Conservation (phyloP, 2,329 filamentous ascomycete species). For the Xylariaceae sp. region DNA sequence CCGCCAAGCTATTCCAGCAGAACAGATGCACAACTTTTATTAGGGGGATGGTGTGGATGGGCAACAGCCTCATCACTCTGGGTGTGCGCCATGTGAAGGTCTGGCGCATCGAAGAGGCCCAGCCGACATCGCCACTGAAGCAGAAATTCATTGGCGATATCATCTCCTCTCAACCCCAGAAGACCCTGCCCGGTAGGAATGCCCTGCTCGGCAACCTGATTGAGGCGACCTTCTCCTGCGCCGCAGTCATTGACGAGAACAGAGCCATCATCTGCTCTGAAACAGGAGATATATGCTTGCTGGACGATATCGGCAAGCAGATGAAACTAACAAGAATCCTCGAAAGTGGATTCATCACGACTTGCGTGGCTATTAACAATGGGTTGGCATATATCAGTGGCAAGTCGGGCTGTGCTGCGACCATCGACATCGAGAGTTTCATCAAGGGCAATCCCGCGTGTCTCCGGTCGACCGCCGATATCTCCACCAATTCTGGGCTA, state of each 20-base stretch:
- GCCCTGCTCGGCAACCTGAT: slow-evolving; percentile 78
- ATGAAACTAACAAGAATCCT: slow-evolving; percentile 68
- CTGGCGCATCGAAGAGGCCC: slow-evolving; percentile 76
- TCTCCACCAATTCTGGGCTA: slow-evolving; percentile 42
- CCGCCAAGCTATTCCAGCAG: slow-evolving; percentile 76
- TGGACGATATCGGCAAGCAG: slow-evolving; percentile 72
- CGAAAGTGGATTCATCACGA: slow-evolving; percentile 65
- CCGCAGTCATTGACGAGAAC: slow-evolving; percentile 67
- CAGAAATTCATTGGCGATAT: slow-evolving; percentile 51
- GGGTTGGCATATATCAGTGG: slow-evolving; percentile 67
- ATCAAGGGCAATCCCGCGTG: slow-evolving; percentile 41
- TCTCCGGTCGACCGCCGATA: slow-evolving; percentile 38
- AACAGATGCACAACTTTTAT: slow-evolving; percentile 89
- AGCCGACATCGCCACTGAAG: slow-evolving; percentile 61
- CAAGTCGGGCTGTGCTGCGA: slow-evolving; percentile 57
- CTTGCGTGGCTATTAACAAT: slow-evolving; percentile 62
- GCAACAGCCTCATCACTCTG: slow-evolving; percentile 76
- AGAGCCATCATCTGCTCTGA: slow-evolving; percentile 85
- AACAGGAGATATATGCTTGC: slow-evolving; percentile 80
- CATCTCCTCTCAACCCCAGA: slow-evolving; percentile 48
- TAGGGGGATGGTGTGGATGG: slow-evolving; percentile 87
- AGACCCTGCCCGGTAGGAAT: slow-evolving; percentile 81
- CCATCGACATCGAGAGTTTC: slow-evolving; percentile 50
- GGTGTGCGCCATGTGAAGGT: slow-evolving; percentile 91
- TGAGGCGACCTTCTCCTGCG: slow-evolving; percentile 80